phyloP scores from a whole-genome alignment of 257 asterid genomes.

The Parsonsia alboflavescens region DNA sequence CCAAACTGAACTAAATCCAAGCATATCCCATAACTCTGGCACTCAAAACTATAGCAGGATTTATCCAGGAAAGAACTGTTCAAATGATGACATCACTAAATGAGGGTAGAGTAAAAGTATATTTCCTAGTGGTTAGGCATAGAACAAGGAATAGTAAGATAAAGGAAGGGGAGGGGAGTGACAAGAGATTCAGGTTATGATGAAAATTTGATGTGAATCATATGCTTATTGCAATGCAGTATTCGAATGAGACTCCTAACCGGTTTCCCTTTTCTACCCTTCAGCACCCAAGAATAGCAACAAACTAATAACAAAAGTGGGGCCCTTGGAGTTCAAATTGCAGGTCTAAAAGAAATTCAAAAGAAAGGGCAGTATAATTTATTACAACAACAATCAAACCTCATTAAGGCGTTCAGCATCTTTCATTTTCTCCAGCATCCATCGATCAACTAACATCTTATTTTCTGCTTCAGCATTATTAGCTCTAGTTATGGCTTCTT shows the following conservation, averaged over 20 bases:
- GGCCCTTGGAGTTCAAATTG: neutral
- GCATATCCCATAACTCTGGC: neutral
- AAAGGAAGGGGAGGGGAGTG: neutral
- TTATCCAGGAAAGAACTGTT: neutral
- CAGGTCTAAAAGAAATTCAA: neutral
- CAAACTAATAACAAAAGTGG: neutral
- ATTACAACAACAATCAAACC: conserved; percentile 35
- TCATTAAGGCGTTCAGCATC: conserved; percentile 92
- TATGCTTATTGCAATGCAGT: neutral
- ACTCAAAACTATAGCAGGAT: neutral
- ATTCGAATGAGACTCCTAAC: neutral
- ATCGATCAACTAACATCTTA: conserved; percentile 78
- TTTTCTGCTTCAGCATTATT: conserved; percentile 72
- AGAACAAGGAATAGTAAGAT: neutral
- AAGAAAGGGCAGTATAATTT: neutral
- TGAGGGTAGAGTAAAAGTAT: neutral
- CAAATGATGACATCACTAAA: neutral
- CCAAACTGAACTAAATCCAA: neutral
- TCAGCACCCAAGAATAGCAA: neutral
- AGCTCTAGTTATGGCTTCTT: conserved; percentile 58
- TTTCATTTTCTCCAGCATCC: conserved; percentile 91
- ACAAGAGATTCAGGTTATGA: neutral
- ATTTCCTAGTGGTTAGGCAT: neutral
- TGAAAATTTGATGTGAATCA: neutral
- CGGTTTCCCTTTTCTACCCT: neutral